Evolutionary conservation across 768 basidiomycete genomes (phyloP), one percentile per base, ranked within the genome.

Genomic region (Tubosaeta sp.): DNA sequence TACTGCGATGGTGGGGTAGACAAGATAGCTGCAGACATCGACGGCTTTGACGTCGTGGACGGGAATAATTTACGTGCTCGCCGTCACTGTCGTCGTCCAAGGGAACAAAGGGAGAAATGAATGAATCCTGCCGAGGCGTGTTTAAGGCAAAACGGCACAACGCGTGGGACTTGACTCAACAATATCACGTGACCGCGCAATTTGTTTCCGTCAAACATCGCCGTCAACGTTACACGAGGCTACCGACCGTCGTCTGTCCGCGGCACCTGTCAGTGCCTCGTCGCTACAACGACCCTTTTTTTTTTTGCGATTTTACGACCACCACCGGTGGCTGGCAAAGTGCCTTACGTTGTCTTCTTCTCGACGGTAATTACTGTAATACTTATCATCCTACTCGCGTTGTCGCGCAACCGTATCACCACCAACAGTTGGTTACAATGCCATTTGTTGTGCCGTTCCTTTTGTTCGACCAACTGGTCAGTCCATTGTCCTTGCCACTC

Each of bases 211-310:
- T 62, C 53, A 34, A 35, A 29, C 9, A 46, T 47, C 60, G 19
- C 65, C 61, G 59, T 66, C 65, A 50, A 55, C 63, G 63, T 58
- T 65, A 66, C 66, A 67, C 68, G 66, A 67, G 66, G 66, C 61
- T 67, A 69, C 52, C 53, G 43, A 48, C 54, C 34, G 4, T 4
- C 18, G 41, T 40, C 32, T 44, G 14, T n/a, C 40, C 22, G 40
- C 40, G 24, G 40, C 24, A 6, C 6, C 24, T 41, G 40, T 40
- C 39, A 40, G 39, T 16, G 14, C 43, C 44, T 32, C 45, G 47
- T 46, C 29, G 46, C 27, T 31, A 57, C 50, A 27, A 44, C 39
- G 13, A 41, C 50, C 54, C 40, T 41, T 9, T 19, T 2, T 27
- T 13, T 38, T 19, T 38, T 35, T 46, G 22, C 19, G 12, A 30